A percentile compares a stretch with the other conserved stretches of the same genome.
Evolutionary conservation across 1,284 basidiomycete species (phyloP).

Genomic region (Boletus mariae): DNA sequence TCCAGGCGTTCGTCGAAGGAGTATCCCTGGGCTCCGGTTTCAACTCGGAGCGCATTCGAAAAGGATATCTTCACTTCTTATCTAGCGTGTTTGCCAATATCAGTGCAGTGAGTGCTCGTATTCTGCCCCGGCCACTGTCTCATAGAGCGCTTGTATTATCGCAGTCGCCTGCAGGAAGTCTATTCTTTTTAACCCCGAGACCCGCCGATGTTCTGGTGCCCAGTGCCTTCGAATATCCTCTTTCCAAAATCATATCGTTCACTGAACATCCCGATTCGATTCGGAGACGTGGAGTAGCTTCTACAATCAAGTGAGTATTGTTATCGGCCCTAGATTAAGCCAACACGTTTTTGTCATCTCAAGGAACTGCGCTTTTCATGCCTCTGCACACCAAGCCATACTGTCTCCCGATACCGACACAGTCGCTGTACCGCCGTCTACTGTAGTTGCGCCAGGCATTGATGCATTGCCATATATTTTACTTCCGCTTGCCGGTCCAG

Average conservation of each 20-base stretch:
- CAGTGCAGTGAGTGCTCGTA: constrained; percentile 51
- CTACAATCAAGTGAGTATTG: constrained; percentile 73
- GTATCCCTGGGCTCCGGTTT: constrained; percentile 50
- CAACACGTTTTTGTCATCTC: constrained; percentile 2
- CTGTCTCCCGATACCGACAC: constrained; percentile 55
- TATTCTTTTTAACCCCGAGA: constrained; percentile 67
- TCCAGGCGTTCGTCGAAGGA: constrained; percentile 84
- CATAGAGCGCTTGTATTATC: constrained; percentile 2
- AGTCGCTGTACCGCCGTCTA: constrained; percentile 53
- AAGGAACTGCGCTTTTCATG: constrained; percentile 79
- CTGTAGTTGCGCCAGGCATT: constrained; percentile 67
- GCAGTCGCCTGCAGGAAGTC: constrained; percentile 64
- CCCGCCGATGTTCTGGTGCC: constrained; percentile 41
- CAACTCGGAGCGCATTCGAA: constrained; percentile 51
- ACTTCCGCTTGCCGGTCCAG: constrained; percentile 89
- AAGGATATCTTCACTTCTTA: constrained; percentile 83
- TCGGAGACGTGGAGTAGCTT: constrained; percentile 80
- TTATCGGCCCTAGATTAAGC: constrained; percentile 7
- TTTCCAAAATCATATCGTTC: constrained; percentile 79
- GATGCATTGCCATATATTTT: constrained; percentile 82
- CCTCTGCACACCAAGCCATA: constrained; percentile 64
- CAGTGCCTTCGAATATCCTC: constrained; percentile 63
- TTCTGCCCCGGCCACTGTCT: background rate
- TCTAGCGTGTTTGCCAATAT: constrained; percentile 91
- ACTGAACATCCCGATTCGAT: constrained; percentile 87